Conservation (phyloP, 164 flowering plant species). For the Euptelea pleiosperma region DNA sequence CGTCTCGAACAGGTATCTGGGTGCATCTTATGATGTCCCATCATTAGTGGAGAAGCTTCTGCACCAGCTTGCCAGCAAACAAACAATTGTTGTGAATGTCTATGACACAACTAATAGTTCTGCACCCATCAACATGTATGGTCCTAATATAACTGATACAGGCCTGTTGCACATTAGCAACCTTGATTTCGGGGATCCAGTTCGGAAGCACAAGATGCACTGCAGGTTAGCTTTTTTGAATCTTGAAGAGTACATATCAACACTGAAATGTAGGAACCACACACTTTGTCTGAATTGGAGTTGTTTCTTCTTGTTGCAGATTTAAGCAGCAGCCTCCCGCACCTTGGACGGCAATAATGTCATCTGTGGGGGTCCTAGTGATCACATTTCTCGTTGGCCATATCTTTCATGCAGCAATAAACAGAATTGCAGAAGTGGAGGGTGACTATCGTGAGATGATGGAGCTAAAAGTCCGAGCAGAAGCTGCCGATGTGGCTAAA, state of each 20-base stretch:
- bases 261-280: neutral
- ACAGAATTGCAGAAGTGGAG: slow-evolving; percentile 76
- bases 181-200: slow-evolving; percentile 93
- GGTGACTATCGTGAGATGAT: slow-evolving; percentile 65
- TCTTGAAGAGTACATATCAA: neutral
- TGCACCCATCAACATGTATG: slow-evolving; percentile 81
- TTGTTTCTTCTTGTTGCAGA: slow-evolving; percentile 33
- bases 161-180: slow-evolving; percentile 57
- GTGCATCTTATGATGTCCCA: slow-evolving; percentile 91
- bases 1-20: slow-evolving; percentile 62
- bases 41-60: slow-evolving; percentile 93
- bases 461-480: slow-evolving; percentile 84
- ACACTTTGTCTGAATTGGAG: neutral
- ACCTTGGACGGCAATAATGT: slow-evolving; percentile 77
- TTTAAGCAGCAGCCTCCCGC: slow-evolving; percentile 73
- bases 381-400: slow-evolving; percentile 71
- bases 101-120: slow-evolving; percentile 79
- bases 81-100: slow-evolving; percentile 84
- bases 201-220: slow-evolving; percentile 88
- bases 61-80: slow-evolving; percentile 93
- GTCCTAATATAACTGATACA: slow-evolving; percentile 52
- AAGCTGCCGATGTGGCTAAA: slow-evolving; percentile 98
- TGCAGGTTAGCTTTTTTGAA: slow-evolving; percentile 60
- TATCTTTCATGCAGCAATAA: slow-evolving; percentile 72
- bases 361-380: slow-evolving; percentile 55